Conservation (phyloP, 2,329 filamentous ascomycete genomes). For the Didymella arachidicola region DNA sequence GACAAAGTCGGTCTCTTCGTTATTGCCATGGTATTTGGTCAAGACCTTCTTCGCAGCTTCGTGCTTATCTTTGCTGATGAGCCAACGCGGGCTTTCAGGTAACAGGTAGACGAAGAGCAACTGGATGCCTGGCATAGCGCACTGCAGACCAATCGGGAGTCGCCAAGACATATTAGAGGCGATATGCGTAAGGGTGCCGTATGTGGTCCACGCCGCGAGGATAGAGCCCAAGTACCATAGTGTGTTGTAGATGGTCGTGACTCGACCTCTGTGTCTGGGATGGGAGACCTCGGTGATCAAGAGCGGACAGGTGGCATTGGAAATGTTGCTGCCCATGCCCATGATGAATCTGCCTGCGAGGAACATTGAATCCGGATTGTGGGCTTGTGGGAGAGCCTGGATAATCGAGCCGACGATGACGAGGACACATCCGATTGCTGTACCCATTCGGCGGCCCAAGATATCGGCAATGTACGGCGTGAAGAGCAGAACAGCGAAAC, state of each 20-base stretch:
- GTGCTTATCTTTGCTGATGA: constrained; percentile 61
- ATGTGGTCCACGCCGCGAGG: constrained; percentile 28
- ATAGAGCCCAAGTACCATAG: constrained; percentile 43
- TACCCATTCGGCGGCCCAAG: constrained; percentile 59
- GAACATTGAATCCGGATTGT: constrained; percentile 55
- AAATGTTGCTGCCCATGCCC: constrained; percentile 60
- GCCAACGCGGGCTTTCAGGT: constrained; percentile 67
- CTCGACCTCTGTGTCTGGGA: constrained; percentile 64
- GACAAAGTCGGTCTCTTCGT: constrained; percentile 25
- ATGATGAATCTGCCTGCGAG: constrained; percentile 54
- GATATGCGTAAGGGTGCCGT: constrained; percentile 11
- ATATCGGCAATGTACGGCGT: constrained; percentile 43
- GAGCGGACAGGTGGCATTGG: constrained; percentile 61
- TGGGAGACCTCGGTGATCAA: constrained; percentile 66
- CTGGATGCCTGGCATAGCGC: constrained; percentile 50
- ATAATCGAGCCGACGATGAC: constrained; percentile 60
- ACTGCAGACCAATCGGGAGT: constrained; percentile 37
- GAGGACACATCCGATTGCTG: constrained; percentile 61
- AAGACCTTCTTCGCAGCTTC: constrained; percentile 63
- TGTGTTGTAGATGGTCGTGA: constrained; percentile 62
- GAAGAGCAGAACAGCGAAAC: constrained; percentile 56
- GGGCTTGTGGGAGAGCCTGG: constrained; percentile 55
- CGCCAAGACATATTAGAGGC: constrained; percentile 3
- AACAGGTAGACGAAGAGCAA: constrained; percentile 59
- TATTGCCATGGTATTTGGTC: constrained; percentile 58